phyloP scores from a whole-genome alignment of 805 yeast genomes.

The Saccharomycopsis guyanensis region DNA sequence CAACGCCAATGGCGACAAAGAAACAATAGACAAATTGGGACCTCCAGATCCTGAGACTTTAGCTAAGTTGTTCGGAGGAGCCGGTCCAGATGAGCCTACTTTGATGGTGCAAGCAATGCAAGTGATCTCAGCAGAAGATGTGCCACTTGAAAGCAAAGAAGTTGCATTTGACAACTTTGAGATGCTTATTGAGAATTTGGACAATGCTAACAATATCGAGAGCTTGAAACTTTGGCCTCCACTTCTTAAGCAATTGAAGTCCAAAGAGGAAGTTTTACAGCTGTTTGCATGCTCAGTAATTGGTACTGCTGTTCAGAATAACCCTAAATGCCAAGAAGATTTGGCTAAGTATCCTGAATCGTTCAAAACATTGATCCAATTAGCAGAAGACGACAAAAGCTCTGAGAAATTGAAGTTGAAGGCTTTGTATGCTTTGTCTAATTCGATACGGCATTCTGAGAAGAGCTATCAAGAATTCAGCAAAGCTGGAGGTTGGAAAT shows the following conservation, averaged over 20 bases:
- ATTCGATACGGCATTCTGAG: slow-evolving; percentile 60
- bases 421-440: slow-evolving; percentile 71
- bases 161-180: slow-evolving; percentile 86
- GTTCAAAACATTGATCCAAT: slow-evolving; percentile 35
- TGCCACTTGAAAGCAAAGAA: slow-evolving; percentile 53
- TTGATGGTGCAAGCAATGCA: slow-evolving; percentile 73
- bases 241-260: slow-evolving; percentile 46
- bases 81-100: slow-evolving; percentile 78
- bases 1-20: slow-evolving; percentile 64
- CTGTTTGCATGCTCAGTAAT: slow-evolving; percentile 62
- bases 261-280: slow-evolving; percentile 39
- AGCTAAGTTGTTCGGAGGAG: slow-evolving; percentile 66
- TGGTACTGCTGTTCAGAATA: slow-evolving; percentile 92
- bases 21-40: slow-evolving; percentile 54
- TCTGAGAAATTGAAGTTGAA: slow-evolving; percentile 39
- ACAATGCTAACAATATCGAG: slow-evolving; percentile 89
- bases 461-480: slow-evolving; percentile 50
- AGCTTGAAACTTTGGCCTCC: slow-evolving; percentile 76
- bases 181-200: slow-evolving; percentile 86
- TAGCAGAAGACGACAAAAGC: slow-evolving; percentile 29
- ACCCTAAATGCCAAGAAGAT: slow-evolving; percentile 63
- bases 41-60: slow-evolving; percentile 73
- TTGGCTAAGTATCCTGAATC: slow-evolving; percentile 47
- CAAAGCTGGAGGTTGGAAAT: slow-evolving; percentile 53
- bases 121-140: slow-evolving; percentile 51